A percentile compares a stretch with the other conserved stretches of the same genome.
Conservation (phyloP, 2,329 filamentous ascomycete species). For the Pseudogymnoascus sp. region DNA sequence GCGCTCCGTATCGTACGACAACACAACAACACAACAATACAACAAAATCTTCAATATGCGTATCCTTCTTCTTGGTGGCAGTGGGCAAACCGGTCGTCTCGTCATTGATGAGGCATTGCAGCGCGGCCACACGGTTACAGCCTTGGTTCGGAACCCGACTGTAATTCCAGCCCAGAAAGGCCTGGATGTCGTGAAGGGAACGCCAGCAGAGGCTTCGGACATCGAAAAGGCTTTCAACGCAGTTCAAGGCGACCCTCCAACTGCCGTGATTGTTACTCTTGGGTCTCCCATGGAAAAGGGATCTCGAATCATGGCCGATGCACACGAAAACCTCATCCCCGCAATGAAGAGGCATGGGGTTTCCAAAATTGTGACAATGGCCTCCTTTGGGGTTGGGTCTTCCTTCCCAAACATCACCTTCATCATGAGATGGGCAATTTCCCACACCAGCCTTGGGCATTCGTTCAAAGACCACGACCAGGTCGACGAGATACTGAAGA, state of each 20-base stretch:
- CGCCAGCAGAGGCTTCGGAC: conserved; percentile 32
- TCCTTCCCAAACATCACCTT: conserved; percentile 39
- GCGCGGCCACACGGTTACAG: conserved; percentile 37
- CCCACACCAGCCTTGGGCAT: conserved; percentile 39
- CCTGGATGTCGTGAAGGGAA: conserved; percentile 37
- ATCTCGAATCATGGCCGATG: conserved; percentile 40
- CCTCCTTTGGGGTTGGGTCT: conserved; percentile 41
- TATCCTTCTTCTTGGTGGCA: conserved; percentile 40
- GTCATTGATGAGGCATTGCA: conserved; percentile 33
- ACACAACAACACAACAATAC: neutral
- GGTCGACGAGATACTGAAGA: conserved; percentile 18
- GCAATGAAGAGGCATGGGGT: conserved; percentile 32
- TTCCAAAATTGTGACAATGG: conserved; percentile 43
- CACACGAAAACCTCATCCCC: conserved; percentile 33
- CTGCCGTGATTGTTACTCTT: conserved; percentile 33
- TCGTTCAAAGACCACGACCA: conserved; percentile 43
- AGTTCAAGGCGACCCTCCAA: conserved; percentile 41
- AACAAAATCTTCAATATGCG: conserved; percentile 14
- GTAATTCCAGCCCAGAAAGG: conserved; percentile 27
- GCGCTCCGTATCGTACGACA: no score
- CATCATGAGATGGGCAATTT: conserved; percentile 39
- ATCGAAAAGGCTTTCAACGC: conserved; percentile 39
- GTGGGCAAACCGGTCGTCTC: conserved; percentile 41
- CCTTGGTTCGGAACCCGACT: conserved; percentile 37
- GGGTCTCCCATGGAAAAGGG: conserved; percentile 30